Conservation (phyloP, 2,329 filamentous ascomycete species). For the Diplocarpon mali region DNA sequence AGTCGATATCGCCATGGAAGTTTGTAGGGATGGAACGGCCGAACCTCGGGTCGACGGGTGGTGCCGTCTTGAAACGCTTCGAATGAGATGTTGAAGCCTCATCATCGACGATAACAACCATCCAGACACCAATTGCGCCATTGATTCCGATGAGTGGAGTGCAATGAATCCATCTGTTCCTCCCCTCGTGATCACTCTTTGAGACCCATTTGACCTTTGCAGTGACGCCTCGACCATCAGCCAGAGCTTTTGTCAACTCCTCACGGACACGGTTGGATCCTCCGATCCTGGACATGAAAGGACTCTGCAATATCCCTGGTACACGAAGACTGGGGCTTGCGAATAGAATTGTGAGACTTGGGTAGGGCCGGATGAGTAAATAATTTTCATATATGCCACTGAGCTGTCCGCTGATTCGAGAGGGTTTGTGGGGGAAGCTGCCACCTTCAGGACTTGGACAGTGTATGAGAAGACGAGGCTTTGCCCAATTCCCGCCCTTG, state of each 20-base stretch:
- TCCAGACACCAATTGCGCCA: conserved; percentile 64
- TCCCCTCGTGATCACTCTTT: conserved; percentile 37
- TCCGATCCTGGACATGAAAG: conserved; percentile 43
- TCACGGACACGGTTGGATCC: conserved; percentile 37
- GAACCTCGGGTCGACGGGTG: conserved; percentile 24
- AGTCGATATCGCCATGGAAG: conserved; percentile 11
- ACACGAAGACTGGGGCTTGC: conserved; percentile 56
- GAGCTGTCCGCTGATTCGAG: conserved; percentile 25
- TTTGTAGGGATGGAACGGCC: conserved; percentile 12
- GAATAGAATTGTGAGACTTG: conserved; percentile 56
- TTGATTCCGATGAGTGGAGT: conserved; percentile 59
- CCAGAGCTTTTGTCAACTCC: conserved; percentile 45
- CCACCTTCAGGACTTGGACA: conserved; percentile 24
- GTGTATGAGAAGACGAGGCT: conserved; percentile 32
- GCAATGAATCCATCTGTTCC: conserved; percentile 65
- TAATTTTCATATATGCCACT: conserved; percentile 44
- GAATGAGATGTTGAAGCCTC: conserved; percentile 29
- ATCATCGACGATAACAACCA: conserved; percentile 63
- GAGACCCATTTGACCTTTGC: conserved; percentile 63
- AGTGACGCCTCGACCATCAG: conserved; percentile 59
- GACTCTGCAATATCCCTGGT: conserved; percentile 54
- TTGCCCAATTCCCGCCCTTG: conserved; percentile 29
- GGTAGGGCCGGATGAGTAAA: conserved; percentile 54
- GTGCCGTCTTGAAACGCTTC: conserved; percentile 20
- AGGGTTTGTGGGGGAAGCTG: neutral